Base-by-base conservation (phyloP, 1,139 yeast species). In the Protomyces pachydermus region DNA sequence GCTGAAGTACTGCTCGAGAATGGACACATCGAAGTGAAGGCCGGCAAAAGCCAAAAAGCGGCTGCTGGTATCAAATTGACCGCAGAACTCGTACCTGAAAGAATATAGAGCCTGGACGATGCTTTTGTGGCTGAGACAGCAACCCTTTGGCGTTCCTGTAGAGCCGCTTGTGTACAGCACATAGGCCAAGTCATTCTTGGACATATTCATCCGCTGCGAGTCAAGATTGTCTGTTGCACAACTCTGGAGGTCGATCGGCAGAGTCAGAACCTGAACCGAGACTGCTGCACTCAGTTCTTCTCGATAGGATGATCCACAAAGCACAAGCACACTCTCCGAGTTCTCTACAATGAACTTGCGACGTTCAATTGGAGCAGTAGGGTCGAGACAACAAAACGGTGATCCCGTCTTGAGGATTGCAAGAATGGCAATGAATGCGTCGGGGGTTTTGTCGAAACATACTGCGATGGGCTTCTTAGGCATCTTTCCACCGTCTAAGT, bases 111-210 rank as follows among this genome's bases (percentile, higher is more conserved):
- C 71, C 45, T 70, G 72, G 8, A 82, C 79, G 1, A 84, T 81
- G 69, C 78, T 80, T 54, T 75, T 73, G 65, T 87, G 89, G 3
- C 83, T 77, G 68, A 87, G 76, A 53, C 82, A 80, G 34, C 86
- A 91, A 55, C 93, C 91, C 73, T 87, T 87, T 16, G 91, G 91
- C 64, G 78, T 74, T 23, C 91, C 91, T 1, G 91, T 86, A 23
- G 91, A 85, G 32, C 93, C 91, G 2, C 90, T 85, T 9, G 95
- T 88, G 74, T 70, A 70, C 10, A 70, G 60, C 37, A 70, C 65
- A 56, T 70, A 70, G 37, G 69, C 64, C 5, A 68, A 38, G 56
- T 65, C 60, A 3, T 56, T n/a, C 6, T 67, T 61, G 1, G 25
- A 8, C 3, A 68, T 18, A 8, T 25, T 8, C 12, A 51, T 14